These are phyloP conservation scores for Mycosphaerella sp. DNA, from an alignment of 2,329 filamentous ascomycete genomes.

Conservation along the genomic window DNA sequence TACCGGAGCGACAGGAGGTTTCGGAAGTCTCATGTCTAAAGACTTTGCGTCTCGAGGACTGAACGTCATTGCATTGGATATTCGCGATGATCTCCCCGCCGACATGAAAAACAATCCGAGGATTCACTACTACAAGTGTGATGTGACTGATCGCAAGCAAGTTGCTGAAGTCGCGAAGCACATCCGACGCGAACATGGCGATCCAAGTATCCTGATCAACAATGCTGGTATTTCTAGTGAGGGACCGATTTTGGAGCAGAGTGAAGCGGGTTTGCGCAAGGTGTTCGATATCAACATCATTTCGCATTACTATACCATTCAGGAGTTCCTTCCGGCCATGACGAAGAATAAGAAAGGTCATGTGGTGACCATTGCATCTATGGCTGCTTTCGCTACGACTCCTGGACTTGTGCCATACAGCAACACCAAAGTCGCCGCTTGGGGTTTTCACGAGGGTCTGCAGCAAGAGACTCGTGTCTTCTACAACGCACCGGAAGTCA, in stretches of 20 bases:
- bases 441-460: slow-evolving; percentile 49
- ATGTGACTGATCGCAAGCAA: slow-evolving; percentile 44
- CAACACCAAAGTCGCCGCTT: slow-evolving; percentile 46
- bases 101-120: slow-evolving; percentile 30
- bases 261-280: slow-evolving; percentile 40
- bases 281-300: slow-evolving; percentile 50
- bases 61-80: slow-evolving; percentile 36
- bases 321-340: slow-evolving; percentile 50
- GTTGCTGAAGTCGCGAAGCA: slow-evolving; percentile 38
- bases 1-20: slow-evolving; percentile 34
- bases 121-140: slow-evolving; percentile 39
- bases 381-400: slow-evolving; percentile 43
- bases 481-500: slow-evolving; percentile 40
- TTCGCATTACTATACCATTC: slow-evolving; percentile 46
- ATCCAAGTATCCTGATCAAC: slow-evolving; percentile 45
- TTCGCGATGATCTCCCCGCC: slow-evolving; percentile 31
- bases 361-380: slow-evolving; percentile 50
- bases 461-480: slow-evolving; percentile 38
- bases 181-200: slow-evolving; percentile 38
- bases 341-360: slow-evolving; percentile 48
- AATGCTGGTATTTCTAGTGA: slow-evolving; percentile 47
- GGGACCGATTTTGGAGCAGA: slow-evolving; percentile 42
- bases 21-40: slow-evolving; percentile 35
- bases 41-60: slow-evolving; percentile 34
- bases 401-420: slow-evolving; percentile 48